phyloP scores from a whole-genome alignment of 192 early-diverging fungal genomes.

The Geranomyces variabilis region DNA sequence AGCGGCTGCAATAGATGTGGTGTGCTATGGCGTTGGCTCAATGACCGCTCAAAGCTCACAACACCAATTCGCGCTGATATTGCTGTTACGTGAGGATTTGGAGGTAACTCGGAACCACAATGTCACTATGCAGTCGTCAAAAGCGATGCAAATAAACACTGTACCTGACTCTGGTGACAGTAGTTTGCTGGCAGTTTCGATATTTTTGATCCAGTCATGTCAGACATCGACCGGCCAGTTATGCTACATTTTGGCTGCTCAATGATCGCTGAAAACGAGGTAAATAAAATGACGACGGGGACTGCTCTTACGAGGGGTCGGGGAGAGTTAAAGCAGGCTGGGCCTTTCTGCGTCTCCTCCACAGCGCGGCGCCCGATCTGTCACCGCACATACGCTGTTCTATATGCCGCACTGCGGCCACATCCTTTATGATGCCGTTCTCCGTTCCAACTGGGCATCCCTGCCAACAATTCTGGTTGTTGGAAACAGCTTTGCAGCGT shows the following conservation, averaged over 20 bases:
- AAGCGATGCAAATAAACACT: too few species aligned
- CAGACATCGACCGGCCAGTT: constrained; percentile 22
- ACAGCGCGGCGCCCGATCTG: constrained; percentile 29
- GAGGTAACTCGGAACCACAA: constrained; percentile 17
- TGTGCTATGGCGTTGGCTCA: constrained; percentile 27
- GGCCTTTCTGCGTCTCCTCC: neutral
- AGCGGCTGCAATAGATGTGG: neutral
- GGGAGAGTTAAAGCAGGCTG: too few species aligned
- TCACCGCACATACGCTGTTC: constrained; percentile 29
- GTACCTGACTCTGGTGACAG: too few species aligned
- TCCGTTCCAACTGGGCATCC: constrained; percentile 36
- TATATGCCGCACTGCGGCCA: constrained; percentile 51
- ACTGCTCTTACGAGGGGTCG: too few species aligned
- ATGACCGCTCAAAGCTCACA: neutral
- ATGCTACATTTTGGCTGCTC: constrained; percentile 10
- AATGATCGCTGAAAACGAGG: constrained; percentile 35
- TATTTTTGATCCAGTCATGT: constrained; percentile 43
- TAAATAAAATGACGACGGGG: too few species aligned
- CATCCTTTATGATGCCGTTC: constrained; percentile 39
- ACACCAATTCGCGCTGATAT: constrained; percentile 23
- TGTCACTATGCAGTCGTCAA: too few species aligned
- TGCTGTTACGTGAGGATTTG: constrained; percentile 20
- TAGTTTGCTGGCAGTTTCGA: constrained; percentile 1
- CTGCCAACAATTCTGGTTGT: constrained; percentile 27
- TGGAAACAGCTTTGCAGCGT: constrained; percentile 44